Evolutionary conservation across 257 asterid genomes (phyloP), one percentile per base, ranked within the genome.

Genomic region (Nicotiana knightiana): DNA sequence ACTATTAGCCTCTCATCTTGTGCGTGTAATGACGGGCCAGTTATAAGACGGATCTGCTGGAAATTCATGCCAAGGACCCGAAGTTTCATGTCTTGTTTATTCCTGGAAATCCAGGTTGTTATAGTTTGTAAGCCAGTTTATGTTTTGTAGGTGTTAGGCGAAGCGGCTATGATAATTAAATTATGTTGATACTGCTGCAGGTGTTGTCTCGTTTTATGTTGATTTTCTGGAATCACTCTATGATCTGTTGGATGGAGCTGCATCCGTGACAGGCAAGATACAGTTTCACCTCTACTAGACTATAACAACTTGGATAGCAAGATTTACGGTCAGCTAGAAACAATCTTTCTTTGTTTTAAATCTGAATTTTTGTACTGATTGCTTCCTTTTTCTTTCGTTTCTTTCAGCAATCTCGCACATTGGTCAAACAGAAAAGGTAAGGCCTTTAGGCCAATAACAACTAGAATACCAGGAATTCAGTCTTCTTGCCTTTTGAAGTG

Each of bases 21-120:
- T 79, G 43, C 18, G 24, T 61, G 71, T 24, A 61, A 61, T 48
- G 51, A 82, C 86, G 83, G 68, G 55, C 67, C 87, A 93, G 99
- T 82, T 91, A 85, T 64, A 87, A 87, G 87, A 85, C 95, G 32
- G 98, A 92, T 82, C 84, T 94, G 86, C 32, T 94, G 43, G 98
- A 96, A 90, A 92, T 96, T 87, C 92, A 33, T 64, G 87, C 93
- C 83, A 87, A 67, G 67, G 82, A 89, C 33, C 96, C 98, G 77
- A 84, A 81, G 61, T 87, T 91, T 21, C 97, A 93, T 84, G 82
- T 96, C 76, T 37, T 96, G 77, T 96, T 96, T 78, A 86, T 94
- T 70, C 98, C 99, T 62, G 99, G 99, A 62, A 96, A 96, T 85
- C 99, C 99, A 16, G 99, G 99, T 96, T 83, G 67, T 77, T 81